phyloP scores from a whole-genome alignment of 2,329 filamentous ascomycete species.

The Salinomyces thailandicus region DNA sequence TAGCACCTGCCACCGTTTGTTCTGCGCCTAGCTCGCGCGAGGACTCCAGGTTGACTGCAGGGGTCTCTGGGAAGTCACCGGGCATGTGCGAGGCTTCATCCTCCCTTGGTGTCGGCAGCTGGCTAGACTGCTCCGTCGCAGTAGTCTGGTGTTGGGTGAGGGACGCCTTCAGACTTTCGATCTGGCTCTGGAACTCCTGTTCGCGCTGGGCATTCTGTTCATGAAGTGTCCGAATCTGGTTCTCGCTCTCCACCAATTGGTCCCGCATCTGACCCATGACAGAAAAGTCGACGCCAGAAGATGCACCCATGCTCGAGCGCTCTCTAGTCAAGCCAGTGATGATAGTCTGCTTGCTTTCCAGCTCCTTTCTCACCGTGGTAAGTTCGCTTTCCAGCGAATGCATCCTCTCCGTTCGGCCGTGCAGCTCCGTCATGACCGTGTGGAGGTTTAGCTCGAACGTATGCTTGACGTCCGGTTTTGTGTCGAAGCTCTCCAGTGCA shows the following conservation, averaged over 20 bases:
- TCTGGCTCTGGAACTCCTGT: constrained; percentile 59
- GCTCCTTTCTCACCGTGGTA: constrained; percentile 76
- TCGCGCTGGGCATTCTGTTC: constrained; percentile 65
- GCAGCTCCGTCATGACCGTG: constrained; percentile 83
- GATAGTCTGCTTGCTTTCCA: constrained; percentile 93
- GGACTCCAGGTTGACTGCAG: constrained; percentile 15
- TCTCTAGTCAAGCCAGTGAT: constrained; percentile 91
- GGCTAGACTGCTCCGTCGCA: constrained; percentile 7
- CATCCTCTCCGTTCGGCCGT: constrained; percentile 76
- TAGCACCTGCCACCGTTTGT: constrained; percentile 15
- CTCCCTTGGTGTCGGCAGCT: constrained; percentile 14
- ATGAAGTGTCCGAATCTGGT: constrained; percentile 62
- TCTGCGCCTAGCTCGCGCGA: constrained; percentile 21
- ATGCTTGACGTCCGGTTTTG: constrained; percentile 72
- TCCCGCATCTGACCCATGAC: constrained; percentile 79
- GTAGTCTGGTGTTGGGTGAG: constrained; percentile 29
- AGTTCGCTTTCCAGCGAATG: constrained; percentile 83
- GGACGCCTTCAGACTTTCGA: constrained; percentile 55
- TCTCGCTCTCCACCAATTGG: constrained; percentile 76
- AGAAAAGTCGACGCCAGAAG: constrained; percentile 75
- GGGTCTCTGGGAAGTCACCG: constrained; percentile 30
- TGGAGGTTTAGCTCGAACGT: constrained; percentile 89
- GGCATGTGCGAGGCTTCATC: constrained; percentile 23
- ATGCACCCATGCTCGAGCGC: constrained; percentile 72
- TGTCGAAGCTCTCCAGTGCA: constrained; percentile 74